phyloP scores from a whole-genome alignment of 179 eudicot species.

The Silene noctiflora region DNA sequence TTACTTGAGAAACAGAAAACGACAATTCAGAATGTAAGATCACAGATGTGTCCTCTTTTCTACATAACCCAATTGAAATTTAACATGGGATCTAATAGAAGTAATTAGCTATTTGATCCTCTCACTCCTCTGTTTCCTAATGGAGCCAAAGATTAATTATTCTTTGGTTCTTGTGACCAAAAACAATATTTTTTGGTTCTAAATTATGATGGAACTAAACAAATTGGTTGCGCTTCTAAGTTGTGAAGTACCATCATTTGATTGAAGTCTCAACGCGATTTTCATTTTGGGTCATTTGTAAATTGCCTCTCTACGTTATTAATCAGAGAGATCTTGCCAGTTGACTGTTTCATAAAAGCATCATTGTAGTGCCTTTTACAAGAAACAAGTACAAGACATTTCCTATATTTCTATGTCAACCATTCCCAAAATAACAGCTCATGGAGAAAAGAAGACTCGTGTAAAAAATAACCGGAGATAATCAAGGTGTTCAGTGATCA shows the following conservation, averaged over 20 bases:
- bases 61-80: not conserved
- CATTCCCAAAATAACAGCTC: not conserved
- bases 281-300: not conserved
- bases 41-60: not conserved
- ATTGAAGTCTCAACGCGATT: not conserved
- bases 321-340: not conserved
- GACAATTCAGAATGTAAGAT: not conserved
- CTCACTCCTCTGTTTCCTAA: not conserved
- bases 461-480: not conserved
- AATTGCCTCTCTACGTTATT: too few species aligned
- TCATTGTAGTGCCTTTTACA: not conserved
- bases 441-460: not conserved
- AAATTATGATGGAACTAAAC: not conserved
- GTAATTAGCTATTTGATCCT: not conserved
- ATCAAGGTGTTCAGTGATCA: conserved; percentile 24
- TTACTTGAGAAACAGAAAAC: conserved; percentile 3
- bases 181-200: not conserved
- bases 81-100: not conserved
- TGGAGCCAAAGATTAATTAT: not conserved
- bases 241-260: not conserved
- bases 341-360: conserved; percentile 3
- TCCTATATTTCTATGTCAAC: not conserved
- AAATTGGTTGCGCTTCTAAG: not conserved
- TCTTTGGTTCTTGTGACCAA: not conserved
- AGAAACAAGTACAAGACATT: not conserved